Evolutionary conservation across 345 rosid species (phyloP).

Genomic region (Syzygium aromaticum): DNA sequence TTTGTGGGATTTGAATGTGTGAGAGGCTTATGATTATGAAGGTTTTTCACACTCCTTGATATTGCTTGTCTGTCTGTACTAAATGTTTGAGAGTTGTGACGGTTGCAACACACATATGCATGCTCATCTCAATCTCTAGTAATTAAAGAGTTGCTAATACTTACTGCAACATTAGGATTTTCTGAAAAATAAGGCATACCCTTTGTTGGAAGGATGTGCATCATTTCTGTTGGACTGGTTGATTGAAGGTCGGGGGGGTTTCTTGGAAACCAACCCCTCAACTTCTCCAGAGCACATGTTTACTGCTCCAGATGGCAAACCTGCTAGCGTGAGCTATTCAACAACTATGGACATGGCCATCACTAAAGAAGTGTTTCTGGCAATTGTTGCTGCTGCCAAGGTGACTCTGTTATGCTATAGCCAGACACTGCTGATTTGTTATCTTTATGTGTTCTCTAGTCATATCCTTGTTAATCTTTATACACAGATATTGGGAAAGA

Average conservation of each 20-base stretch:
- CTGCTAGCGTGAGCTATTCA: constrained; percentile 87
- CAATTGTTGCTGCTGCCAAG: constrained; percentile 72
- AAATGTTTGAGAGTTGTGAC: not conserved
- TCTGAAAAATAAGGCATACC: constrained; percentile 67
- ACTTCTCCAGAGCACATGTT: constrained; percentile 95
- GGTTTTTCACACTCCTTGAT: not conserved
- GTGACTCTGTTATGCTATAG: constrained; percentile 22
- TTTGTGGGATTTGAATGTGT: not conserved
- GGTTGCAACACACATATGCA: not conserved
- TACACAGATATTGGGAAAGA: constrained; percentile 61
- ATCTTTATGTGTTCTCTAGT: not conserved
- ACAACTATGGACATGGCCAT: constrained; percentile 94
- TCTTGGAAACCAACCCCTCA: constrained; percentile 87
- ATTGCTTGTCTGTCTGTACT: not conserved
- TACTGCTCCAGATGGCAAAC: constrained; percentile 66
- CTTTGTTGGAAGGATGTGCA: constrained; percentile 87
- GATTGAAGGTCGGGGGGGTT: constrained; percentile 70
- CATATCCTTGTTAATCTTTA: constrained; percentile 1
- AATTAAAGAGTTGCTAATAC: not conserved
- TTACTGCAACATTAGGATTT: constrained; percentile 49
- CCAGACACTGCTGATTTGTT: not conserved
- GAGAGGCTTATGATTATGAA: not conserved
- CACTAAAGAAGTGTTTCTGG: constrained; percentile 68
- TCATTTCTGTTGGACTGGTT: constrained; percentile 87
- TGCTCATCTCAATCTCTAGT: not conserved